These are phyloP conservation scores for Wickerhamiella pararugosa DNA, from an alignment of 1,139 yeast species.

Conservation along the genomic window DNA sequence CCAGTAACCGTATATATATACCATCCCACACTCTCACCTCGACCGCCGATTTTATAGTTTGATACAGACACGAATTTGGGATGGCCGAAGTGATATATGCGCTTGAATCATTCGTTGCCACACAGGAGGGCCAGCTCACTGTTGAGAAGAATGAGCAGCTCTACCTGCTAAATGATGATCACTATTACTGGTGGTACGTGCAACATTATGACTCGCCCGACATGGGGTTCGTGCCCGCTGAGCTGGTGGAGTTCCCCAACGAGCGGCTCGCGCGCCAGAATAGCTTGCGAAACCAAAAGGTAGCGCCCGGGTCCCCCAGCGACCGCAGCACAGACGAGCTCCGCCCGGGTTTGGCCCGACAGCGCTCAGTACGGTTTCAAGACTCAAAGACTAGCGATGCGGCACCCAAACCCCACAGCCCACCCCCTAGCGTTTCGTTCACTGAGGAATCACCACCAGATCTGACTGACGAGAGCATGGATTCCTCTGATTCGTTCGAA, in stretches of 20 bases:
- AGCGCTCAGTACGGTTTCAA: no score
- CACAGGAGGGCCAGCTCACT: conserved; percentile 86
- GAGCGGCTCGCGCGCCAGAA: conserved; percentile 85
- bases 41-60: no score
- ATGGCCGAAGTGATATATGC: conserved; percentile 40
- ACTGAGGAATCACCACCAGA: no score
- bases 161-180: conserved; percentile 67
- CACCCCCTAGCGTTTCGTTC: no score
- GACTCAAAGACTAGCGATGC: no score
- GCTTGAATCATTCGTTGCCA: conserved; percentile 73
- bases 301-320: conserved; percentile 15
- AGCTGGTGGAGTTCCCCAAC: conserved; percentile 77
- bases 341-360: no score
- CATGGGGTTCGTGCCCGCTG: conserved; percentile 93
- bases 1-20: no score
- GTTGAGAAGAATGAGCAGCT: conserved; percentile 74
- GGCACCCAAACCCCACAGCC: no score
- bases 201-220: conserved; percentile 43
- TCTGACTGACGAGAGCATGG: no score
- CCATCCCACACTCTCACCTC: no score
- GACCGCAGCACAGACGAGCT: no score
- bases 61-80: neutral
- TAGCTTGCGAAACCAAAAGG: conserved; percentile 80
- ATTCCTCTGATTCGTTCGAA: no score
- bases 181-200: conserved; percentile 95